A percentile compares a stretch with the other conserved stretches of the same genome.
Conservation (phyloP, 129 eudicot species). For the Saussurea involucrata region DNA sequence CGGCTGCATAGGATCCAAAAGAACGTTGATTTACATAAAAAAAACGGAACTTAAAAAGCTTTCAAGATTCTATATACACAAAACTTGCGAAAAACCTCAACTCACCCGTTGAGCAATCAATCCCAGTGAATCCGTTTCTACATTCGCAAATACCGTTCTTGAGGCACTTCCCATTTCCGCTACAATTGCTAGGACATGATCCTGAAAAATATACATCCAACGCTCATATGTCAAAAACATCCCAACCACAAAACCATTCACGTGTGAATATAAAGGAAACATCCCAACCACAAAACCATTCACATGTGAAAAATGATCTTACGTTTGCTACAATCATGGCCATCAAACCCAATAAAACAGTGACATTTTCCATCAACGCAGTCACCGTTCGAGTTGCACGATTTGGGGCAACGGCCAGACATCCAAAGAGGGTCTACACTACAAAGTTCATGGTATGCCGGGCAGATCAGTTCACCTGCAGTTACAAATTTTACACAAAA, state of each 20-base stretch:
- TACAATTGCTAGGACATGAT: slow-evolving; percentile 78
- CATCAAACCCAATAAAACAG: slow-evolving; percentile 86
- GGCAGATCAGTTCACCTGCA: slow-evolving; percentile 90
- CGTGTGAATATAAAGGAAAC: neutral
- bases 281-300: neutral
- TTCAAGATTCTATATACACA: neutral
- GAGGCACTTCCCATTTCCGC: slow-evolving; percentile 79
- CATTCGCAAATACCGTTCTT: slow-evolving; percentile 68
- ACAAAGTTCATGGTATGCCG: slow-evolving; percentile 96
- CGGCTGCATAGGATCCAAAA: slow-evolving; percentile 51
- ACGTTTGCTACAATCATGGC: slow-evolving; percentile 87
- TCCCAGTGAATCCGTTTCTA: slow-evolving; percentile 70
- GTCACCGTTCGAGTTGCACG: slow-evolving; percentile 84
- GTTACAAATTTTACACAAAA: neutral
- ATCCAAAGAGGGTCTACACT: slow-evolving; percentile 35
- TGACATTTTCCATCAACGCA: slow-evolving; percentile 81
- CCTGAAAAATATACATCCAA: slow-evolving; percentile 37
- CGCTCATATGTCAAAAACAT: neutral
- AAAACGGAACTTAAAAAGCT: neutral
- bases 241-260: neutral
- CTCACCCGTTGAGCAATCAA: slow-evolving; percentile 93
- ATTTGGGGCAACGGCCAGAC: slow-evolving; percentile 77
- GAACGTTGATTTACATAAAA: neutral
- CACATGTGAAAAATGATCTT: slow-evolving; percentile 7
- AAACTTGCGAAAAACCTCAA: neutral